Evolutionary conservation across 805 yeast species (phyloP).

Genomic region (Hanseniaspora lachancei): DNA sequence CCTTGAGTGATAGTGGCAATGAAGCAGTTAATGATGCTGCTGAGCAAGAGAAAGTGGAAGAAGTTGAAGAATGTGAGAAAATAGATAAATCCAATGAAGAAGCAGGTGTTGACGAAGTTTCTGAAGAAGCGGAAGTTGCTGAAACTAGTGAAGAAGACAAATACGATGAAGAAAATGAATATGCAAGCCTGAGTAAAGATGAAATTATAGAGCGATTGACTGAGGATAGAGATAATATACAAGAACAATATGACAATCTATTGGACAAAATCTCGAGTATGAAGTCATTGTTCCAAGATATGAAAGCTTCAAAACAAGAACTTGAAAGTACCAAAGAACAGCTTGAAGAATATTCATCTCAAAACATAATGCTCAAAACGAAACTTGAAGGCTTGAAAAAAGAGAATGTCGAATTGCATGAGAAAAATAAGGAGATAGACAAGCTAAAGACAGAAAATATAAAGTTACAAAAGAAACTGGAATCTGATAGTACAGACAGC

Average conservation of each 20-base stretch:
- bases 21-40: conserved; percentile 13
- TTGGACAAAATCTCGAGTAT: conserved; percentile 54
- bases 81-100: no score
- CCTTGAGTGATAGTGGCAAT: conserved; percentile 11
- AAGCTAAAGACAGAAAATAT: conserved; percentile 44
- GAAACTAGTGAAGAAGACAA: conserved; percentile 5
- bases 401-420: conserved; percentile 27
- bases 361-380: conserved; percentile 28
- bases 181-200: conserved; percentile 12
- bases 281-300: conserved; percentile 59
- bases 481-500: conserved; percentile 29
- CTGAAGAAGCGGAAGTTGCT: conserved; percentile 2
- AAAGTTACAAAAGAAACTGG: conserved; percentile 31
- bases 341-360: conserved; percentile 35
- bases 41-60: conserved; percentile 16
- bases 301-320: conserved; percentile 58
- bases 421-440: conserved; percentile 40
- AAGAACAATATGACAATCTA: conserved; percentile 47
- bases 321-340: conserved; percentile 43
- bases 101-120: conserved; percentile 7
- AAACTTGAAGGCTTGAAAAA: conserved; percentile 25
- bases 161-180: not conserved
- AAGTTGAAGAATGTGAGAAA: no score
- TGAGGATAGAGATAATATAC: conserved; percentile 44
- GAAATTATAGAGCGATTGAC: conserved; percentile 27